Evolutionary conservation across 202 grass and related monocot species (phyloP), one percentile per base, ranked within the genome.

Genomic region (Schoenoplectus tabernaemontani): DNA sequence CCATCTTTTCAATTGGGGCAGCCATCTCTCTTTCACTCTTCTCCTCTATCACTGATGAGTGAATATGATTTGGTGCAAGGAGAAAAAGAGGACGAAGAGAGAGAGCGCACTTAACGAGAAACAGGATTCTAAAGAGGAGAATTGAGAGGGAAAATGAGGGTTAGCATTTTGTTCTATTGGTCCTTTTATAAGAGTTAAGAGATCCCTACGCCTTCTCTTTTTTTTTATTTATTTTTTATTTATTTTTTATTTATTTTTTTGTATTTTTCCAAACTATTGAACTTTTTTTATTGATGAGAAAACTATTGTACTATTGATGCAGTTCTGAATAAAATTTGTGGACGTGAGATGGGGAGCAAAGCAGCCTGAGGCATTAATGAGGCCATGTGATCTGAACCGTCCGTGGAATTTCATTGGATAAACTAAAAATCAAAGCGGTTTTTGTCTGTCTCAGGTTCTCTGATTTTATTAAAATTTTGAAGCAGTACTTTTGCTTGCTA

Each of bases 121-220:
- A 67, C 36, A 10, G n/a, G 64, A 22, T 36, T 67, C n/a, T 22
- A 67, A 66, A 42, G 16, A 34, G 26, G 56, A 78, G 51, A 59
- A 58, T 77, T 58, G 73, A 77, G 73, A 77, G 73, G 51, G 73
- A 77, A 77, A 77, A 48, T 39, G 50, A 41, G 73, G 26, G 73
- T 57, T 77, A 51, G 51, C 73, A 32, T 51, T 77, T 58, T 77
- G 73, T 33, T 57, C 51, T 78, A 9, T 78, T 59, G 74, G 9
- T 59, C n/a, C 4, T 59, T 59, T 54, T 78, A 57, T 78, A 78
- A n/a, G n/a, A 57, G 16, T n/a, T n/a, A n/a, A 78, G 74, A 57
- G 37, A 50, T 32, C 74, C 59, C 36, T n/a, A 37, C 4, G 28
- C 12, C 48, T 56, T 76, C n/a, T n/a, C 50, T 59, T 20, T n/a